Evolutionary conservation across 768 basidiomycete species (phyloP), one percentile per base, ranked within the genome.

Genomic region (Russula sp.): DNA sequence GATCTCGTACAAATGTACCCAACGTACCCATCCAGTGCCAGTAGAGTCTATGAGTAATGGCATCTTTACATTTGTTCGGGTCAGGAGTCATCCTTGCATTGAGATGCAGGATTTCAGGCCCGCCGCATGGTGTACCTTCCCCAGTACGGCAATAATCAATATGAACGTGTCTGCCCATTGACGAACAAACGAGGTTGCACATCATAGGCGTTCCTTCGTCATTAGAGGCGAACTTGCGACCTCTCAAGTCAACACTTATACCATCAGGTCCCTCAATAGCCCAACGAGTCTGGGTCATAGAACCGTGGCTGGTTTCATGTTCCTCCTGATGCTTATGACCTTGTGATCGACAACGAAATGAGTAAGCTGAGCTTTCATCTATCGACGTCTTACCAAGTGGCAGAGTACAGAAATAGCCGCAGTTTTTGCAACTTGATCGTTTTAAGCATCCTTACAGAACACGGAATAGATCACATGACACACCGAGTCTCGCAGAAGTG

Each of bases 141-240:
- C 72, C 68, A 1, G 78, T 71, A 0, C 82, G 77, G 64, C 84
- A 86, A 56, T 79, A 81, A 61, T 81, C 83, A 32, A 86, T 71
- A 66, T 86, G 84, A 0, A 73, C 72, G 56, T 86, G 84, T n/a
- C 85, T 70, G 0, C 85, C 84, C 72, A 84, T 73, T 10, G 79
- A 71, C 1, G 77, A 74, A 63, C 83, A 86, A 29, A 82, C 69
- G 7, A 84, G 73, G 51, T 76, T 84, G 67, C 85, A 85, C 75
- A 85, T 75, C 81, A 85, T 82, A 0, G 84, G 84, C 0, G 82
- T 82, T 5, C 84, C 83, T 41, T 82, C 80, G 53, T 83, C 82
- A 25, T 78, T 75, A 0, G 78, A 63, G 18, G 76, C 80, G 67
- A 82, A 86, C 59, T 76, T 80, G 58, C 77, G 77, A 5, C 84